Evolutionary conservation across 257 asterid species (phyloP).

Genomic region (Scutellaria minor): DNA sequence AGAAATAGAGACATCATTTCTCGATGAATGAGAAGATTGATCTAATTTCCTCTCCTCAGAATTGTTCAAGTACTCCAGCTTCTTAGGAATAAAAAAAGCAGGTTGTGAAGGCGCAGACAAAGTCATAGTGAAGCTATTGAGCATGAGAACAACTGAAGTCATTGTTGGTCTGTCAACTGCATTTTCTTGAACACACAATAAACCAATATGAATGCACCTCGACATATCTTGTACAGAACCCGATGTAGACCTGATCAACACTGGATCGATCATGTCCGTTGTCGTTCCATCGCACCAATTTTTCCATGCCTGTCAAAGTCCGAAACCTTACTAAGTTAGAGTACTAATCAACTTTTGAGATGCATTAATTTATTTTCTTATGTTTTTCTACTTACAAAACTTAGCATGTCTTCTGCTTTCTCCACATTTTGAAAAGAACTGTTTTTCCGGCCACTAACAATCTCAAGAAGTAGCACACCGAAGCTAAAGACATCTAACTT

Average conservation of each 20-base stretch:
- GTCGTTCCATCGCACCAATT: constrained; percentile 30
- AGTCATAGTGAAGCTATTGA: no score
- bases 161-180: neutral
- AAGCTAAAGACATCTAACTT: constrained; percentile 41
- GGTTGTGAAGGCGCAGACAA: no score
- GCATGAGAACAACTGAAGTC: neutral
- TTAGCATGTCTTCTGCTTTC: constrained; percentile 20
- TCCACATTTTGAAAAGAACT: neutral
- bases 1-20: no score
- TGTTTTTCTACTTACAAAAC: constrained; percentile 7
- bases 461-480: constrained; percentile 38
- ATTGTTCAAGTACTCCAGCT: no score
- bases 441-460: constrained; percentile 31
- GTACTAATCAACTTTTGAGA: neutral
- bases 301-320: constrained; percentile 33
- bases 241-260: constrained; percentile 14
- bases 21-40: no score
- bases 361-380: neutral
- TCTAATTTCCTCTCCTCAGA: no score
- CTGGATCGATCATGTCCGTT: constrained; percentile 26
- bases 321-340: no score
- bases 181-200: constrained; percentile 39
- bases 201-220: constrained; percentile 40
- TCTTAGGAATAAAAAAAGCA: no score
- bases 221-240: constrained; percentile 6